Base-by-base conservation (phyloP, 1,284 basidiomycete species). In the Grifola frondosa region DNA sequence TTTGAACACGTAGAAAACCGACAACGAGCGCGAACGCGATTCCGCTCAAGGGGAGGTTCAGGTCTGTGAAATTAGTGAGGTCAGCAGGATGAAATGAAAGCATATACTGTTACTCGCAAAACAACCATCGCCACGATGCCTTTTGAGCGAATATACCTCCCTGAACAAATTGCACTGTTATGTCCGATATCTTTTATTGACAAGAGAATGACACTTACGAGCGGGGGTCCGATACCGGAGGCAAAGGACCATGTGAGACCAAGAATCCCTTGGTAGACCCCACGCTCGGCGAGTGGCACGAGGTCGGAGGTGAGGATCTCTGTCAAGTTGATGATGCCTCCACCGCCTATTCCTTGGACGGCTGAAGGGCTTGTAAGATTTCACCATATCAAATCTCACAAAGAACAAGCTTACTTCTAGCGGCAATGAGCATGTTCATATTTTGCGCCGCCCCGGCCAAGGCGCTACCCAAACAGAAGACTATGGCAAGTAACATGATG, bases 351-450 rank as follows among this genome's bases (percentile, higher is more conserved):
- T 17, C 70, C 70, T 44, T 70, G 68, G 0, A 71, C 42, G 8
- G 58, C 66, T 56, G 21, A 7, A 6, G 7, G n/a, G n/a, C n/a
- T n/a, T n/a, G n/a, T n/a, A n/a, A 31, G 30, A n/a, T n/a, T 31
- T n/a, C n/a, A n/a, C 19, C 6, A 7, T 31, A n/a, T 21, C 4
- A 24, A 9, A 25, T 11, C 21, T 25, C n/a, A 12, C 9, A n/a
- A 5, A 32, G n/a, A 15, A 35, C 3, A 19, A 13, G 32, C 40
- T 43, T 16, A 44, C 33, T 38, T 24, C 66, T 42, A 10, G 58
- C 60, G n/a, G 64, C 69, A 42, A 74, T 71, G 30, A 77, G 60
- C 66, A 65, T 65, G 23, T 59, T 63, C 66, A 75, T 72, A 37
- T 52, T 65, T 42, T 67, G 61, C 0, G 75, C 67, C 1, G 69